Base-by-base conservation (phyloP, 2,329 filamentous ascomycete species). In the Juglanconis oblonga region DNA sequence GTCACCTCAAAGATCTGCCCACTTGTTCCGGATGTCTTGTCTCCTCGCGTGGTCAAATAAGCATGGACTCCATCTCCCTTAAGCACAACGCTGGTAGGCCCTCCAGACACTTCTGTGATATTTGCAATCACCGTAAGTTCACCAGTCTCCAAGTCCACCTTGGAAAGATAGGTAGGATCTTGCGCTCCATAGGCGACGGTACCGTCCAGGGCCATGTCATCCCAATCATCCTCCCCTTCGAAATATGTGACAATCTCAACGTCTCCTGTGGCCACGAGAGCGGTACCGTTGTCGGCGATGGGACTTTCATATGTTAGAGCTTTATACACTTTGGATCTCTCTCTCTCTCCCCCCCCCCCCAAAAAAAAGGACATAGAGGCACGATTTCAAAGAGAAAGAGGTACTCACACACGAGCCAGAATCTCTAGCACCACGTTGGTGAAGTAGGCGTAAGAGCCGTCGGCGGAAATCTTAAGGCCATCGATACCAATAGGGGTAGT, bases 381-480 rank as follows among this genome's bases (percentile, higher is more conserved):
- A n/a, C n/a, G n/a, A n/a, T n/a, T n/a, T n/a, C n/a, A n/a, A 40
- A 11, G 38, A 14, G 38, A 40, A 6, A 6, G 11, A 11, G 9
- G 38, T 14, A 40, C 38, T 40, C n/a, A 40, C 38, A 64, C 32
- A 10, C 62, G 59, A 14, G 42, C 59, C 24, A 64, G 55, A 40
- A 54, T 51, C 35, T 48, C 47, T 33, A 49, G 47, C 11, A n/a
- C 52, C 4, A 57, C 54, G 55, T 62, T 64, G 17, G 62, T 64
- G 52, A 64, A 64, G 35, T 64, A 62, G 3, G 49, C 62, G 33
- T 64, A 62, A 2, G 51, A 32, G 14, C 49, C 57, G 10, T 53
- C 57, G n/a, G 35, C 52, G 14, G 38, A 38, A 36, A 62, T n/a
- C 40, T 62, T 64, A 31, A 64, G 52, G 17, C 62, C 62, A 32